Evolutionary conservation across 2,329 filamentous ascomycete genomes (phyloP).

Genomic region (Verticillium nubilum): DNA sequence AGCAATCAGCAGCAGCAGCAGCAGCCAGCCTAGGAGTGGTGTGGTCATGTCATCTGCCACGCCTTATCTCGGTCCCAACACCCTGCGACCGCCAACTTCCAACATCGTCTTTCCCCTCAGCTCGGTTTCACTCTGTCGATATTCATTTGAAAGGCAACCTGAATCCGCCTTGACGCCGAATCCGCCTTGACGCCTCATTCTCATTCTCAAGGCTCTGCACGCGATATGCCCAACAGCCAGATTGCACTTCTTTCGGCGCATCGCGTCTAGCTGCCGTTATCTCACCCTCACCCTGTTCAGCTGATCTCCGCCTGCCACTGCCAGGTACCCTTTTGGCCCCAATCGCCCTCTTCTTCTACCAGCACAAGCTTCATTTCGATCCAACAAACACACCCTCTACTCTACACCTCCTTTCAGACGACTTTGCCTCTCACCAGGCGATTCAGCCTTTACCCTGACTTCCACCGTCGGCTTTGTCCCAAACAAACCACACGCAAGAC

Average conservation of each 20-base stretch:
- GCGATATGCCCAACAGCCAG: slow-evolving; percentile 12
- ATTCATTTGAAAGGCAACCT: not conserved
- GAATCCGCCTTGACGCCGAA: not conserved
- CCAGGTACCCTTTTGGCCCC: slow-evolving; percentile 8
- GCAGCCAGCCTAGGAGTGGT: not conserved
- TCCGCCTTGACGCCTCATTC: not conserved
- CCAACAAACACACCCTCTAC: slow-evolving; percentile 2
- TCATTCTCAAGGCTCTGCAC: not conserved
- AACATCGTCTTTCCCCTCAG: not conserved
- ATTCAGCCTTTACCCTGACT: not conserved
- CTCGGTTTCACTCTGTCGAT: not conserved
- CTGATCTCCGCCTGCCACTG: slow-evolving; percentile 3
- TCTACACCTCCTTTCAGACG: not conserved
- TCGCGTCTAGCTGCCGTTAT: slow-evolving; percentile 14
- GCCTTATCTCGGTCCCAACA: not conserved
- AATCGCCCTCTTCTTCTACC: slow-evolving; percentile 5
- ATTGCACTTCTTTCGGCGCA: slow-evolving; percentile 11
- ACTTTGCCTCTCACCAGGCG: not conserved
- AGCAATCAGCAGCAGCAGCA: not conserved
- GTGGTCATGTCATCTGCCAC: not conserved
- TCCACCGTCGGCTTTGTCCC: slow-evolving; percentile 4
- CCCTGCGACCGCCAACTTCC: not conserved
- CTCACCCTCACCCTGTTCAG: slow-evolving; percentile 2
- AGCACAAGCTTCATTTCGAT: slow-evolving; percentile 1
- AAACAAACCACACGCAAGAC: slow-evolving; percentile 5